Conservation (phyloP, 2,329 filamentous ascomycete genomes). For the Ophiostoma populinum region DNA sequence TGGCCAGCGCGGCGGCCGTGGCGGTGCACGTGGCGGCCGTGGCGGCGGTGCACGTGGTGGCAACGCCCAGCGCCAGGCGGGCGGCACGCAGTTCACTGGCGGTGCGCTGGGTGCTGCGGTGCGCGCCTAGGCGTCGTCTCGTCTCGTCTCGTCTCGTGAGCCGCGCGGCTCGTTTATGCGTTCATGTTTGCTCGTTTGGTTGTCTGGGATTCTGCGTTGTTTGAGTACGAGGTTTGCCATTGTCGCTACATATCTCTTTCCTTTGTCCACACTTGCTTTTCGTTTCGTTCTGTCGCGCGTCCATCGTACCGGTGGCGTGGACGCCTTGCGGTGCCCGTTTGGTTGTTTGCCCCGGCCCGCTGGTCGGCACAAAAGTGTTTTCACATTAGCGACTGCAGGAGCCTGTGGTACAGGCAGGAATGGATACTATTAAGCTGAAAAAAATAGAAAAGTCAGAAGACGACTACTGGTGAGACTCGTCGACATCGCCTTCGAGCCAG, state of each 20-base stretch:
- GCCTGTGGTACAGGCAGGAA: no score
- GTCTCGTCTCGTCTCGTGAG: background rate
- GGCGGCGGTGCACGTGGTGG: constrained; percentile 42
- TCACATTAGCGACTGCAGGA: no score
- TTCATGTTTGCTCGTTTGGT: background rate
- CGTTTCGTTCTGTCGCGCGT: no score
- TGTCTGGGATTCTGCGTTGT: constrained; percentile 1
- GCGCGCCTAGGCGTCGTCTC: constrained; percentile 28
- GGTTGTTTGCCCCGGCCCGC: no score
- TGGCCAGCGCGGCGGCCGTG: constrained; percentile 50
- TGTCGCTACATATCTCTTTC: background rate
- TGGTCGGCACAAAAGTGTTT: no score
- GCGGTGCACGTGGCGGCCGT: constrained; percentile 43
- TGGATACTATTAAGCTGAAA: no score
- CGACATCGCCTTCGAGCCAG: constrained; percentile 43
- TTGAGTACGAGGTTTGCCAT: no score
- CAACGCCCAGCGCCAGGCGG: constrained; percentile 46
- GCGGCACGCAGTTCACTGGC: constrained; percentile 66
- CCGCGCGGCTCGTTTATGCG: background rate
- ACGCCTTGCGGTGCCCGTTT: no score
- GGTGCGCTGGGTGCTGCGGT: constrained; percentile 58
- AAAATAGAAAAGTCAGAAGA: background rate
- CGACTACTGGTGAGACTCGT: constrained; percentile 18
- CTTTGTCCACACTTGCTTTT: background rate
- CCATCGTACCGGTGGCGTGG: no score